phyloP scores from a whole-genome alignment of 140 eudicot species.

The Stevia rebaudiana region DNA sequence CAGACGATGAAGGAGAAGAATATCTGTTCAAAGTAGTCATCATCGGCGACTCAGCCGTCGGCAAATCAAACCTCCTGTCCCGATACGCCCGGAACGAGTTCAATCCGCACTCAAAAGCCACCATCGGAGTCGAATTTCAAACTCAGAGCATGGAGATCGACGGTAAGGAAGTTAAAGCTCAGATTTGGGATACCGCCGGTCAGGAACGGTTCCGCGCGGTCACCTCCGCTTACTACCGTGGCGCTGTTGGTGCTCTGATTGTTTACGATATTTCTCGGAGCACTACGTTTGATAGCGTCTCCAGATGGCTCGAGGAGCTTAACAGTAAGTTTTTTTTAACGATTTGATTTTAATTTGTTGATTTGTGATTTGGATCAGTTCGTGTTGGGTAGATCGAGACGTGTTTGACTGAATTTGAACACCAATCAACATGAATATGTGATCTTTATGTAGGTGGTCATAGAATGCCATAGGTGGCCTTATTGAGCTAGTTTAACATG shows the following conservation, averaged over 20 bases:
- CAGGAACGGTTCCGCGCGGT: conserved; percentile 61
- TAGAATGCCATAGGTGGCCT: no score
- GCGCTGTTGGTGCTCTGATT: conserved; percentile 54
- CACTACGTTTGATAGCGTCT: conserved; percentile 41
- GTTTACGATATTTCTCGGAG: conserved; percentile 45
- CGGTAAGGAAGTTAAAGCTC: conserved; percentile 55
- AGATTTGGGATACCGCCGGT: conserved; percentile 65
- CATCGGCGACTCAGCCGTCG: conserved; percentile 57
- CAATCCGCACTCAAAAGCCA: conserved; percentile 47
- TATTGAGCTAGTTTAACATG: no score
- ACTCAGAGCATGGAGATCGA: conserved; percentile 53
- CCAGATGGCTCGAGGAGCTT: conserved; percentile 54
- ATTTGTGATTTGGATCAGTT: conserved; percentile 5
- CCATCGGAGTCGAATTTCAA: conserved; percentile 58
- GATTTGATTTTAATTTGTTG: not conserved
- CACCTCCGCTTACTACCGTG: conserved; percentile 57
- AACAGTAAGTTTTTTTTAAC: conserved; percentile 30
- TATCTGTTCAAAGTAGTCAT: conserved; percentile 58
- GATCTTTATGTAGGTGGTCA: not conserved
- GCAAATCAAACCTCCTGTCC: conserved; percentile 47
- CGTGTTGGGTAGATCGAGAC: conserved; percentile 14
- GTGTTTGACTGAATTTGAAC: not conserved
- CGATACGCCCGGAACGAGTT: conserved; percentile 53
- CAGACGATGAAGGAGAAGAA: conserved; percentile 48
- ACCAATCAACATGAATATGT: not conserved